A percentile compares a stretch with the other conserved stretches of the same genome.
Conservation (phyloP, 2,329 filamentous ascomycete species). For the Ophiocordyceps camponoti-saundersi region DNA sequence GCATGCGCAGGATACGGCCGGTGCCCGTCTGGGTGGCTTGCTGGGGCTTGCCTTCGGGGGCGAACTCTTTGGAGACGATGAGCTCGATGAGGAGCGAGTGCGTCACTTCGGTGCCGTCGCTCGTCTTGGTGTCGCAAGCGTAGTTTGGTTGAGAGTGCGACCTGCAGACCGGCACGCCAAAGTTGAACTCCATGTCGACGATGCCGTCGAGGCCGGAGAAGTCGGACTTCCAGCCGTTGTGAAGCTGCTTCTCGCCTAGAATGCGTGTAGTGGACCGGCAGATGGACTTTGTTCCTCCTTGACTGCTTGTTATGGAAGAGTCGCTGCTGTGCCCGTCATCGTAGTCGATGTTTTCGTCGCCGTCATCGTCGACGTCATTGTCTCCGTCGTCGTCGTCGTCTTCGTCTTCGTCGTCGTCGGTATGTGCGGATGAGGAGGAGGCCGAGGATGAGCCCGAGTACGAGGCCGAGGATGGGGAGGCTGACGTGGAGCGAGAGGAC, state of each 20-base stretch:
- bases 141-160: conserved; percentile 31
- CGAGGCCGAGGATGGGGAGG: conserved; percentile 5
- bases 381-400: conserved; percentile 6
- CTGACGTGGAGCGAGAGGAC: background rate
- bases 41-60: conserved; percentile 47
- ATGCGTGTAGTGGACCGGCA: conserved; percentile 59
- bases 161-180: conserved; percentile 28
- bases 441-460: background rate
- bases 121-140: conserved; percentile 60
- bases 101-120: conserved; percentile 59
- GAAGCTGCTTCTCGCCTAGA: conserved; percentile 67
- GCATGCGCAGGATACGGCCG: conserved; percentile 80
- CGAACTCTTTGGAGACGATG: conserved; percentile 85
- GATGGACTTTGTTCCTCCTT: conserved; percentile 14
- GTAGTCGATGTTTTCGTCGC: conserved; percentile 8
- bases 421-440: background rate
- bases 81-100: conserved; percentile 85
- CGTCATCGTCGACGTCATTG: background rate
- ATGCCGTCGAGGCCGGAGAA: conserved; percentile 35
- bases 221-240: conserved; percentile 76
- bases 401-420: conserved; percentile 7
- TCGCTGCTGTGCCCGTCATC: conserved; percentile 8
- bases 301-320: background rate
- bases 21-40: conserved; percentile 75
- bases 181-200: conserved; percentile 35